These are phyloP conservation scores for Pichia norvegensis DNA, from an alignment of 1,139 yeast genomes.

Conservation along the genomic window DNA sequence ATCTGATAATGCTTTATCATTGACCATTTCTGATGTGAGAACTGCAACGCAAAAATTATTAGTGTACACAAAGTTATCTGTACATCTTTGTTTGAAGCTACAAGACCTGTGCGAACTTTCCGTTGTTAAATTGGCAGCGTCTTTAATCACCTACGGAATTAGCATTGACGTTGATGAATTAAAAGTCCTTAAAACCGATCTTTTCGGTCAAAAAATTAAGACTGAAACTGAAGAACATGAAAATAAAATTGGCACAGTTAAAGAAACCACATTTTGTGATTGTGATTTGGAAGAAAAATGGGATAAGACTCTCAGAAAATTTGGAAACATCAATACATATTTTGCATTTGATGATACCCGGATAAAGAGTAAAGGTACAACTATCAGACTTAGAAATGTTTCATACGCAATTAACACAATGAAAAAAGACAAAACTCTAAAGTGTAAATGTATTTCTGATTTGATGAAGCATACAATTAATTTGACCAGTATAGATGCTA, in stretches of 20 bases:
- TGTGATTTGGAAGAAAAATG: slow-evolving; percentile 1
- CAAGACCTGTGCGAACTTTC: background rate
- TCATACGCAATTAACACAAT: slow-evolving; percentile 9
- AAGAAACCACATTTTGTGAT: background rate
- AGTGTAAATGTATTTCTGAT: slow-evolving; percentile 1
- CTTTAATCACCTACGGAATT: slow-evolving; percentile 10
- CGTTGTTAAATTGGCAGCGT: slow-evolving; percentile 5
- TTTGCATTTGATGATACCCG: slow-evolving; percentile 13
- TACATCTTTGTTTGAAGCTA: slow-evolving; percentile 4
- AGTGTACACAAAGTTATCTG: slow-evolving; percentile 12
- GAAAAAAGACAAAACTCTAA: slow-evolving; percentile 9
- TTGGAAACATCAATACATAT: slow-evolving; percentile 7
- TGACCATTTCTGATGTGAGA: slow-evolving; percentile 10
- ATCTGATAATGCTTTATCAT: slow-evolving; percentile 9
- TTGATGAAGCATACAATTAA: slow-evolving; percentile 14
- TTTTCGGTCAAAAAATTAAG: background rate
- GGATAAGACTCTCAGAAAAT: slow-evolving; percentile 1
- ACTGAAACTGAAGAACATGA: background rate
- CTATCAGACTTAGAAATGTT: slow-evolving; percentile 6
- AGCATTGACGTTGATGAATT: slow-evolving; percentile 7
- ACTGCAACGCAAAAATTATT: background rate
- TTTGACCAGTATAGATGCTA: slow-evolving; percentile 10
- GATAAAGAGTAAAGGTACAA: background rate
- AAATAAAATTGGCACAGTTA: background rate
- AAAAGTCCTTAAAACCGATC: background rate